These are phyloP conservation scores for Arthrobotrys sphaeroides DNA, from an alignment of 2,329 filamentous ascomycete species.

Conservation along the genomic window DNA sequence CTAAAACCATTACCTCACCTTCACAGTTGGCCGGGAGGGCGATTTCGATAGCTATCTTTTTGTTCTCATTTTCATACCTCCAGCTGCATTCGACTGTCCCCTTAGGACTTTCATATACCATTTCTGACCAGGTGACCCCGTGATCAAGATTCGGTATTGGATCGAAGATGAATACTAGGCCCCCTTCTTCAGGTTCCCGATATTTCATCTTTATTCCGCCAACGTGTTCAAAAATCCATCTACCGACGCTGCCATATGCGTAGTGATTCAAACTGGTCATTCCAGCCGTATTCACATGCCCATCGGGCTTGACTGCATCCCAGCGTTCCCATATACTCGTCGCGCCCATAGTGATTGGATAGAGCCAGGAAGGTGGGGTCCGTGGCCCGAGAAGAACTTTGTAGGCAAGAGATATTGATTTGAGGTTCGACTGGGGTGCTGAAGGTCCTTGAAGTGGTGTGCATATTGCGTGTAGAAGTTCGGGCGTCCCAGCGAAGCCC, in stretches of 20 bases:
- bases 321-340: slow-evolving; percentile 67
- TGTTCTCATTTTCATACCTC: slow-evolving; percentile 7
- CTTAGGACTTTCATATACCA: slow-evolving; percentile 28
- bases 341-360: slow-evolving; percentile 64
- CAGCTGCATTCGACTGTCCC: slow-evolving; percentile 33
- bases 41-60: slow-evolving; percentile 19
- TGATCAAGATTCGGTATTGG: slow-evolving; percentile 27
- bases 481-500: slow-evolving; percentile 64
- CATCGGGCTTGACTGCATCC: slow-evolving; percentile 64
- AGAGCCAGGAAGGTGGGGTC: slow-evolving; percentile 64
- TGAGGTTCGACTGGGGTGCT: neutral
- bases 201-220: slow-evolving; percentile 61
- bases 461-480: slow-evolving; percentile 59
- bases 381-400: slow-evolving; percentile 65
- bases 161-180: slow-evolving; percentile 18
- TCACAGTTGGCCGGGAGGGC: slow-evolving; percentile 36
- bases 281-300: slow-evolving; percentile 63
- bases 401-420: slow-evolving; percentile 60
- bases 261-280: slow-evolving; percentile 68
- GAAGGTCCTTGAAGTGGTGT: slow-evolving; percentile 57
- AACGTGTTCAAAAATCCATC: slow-evolving; percentile 64
- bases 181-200: neutral
- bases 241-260: slow-evolving; percentile 64
- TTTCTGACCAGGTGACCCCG: slow-evolving; percentile 21
- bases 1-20: slow-evolving; percentile 28